Evolutionary conservation across 1,284 basidiomycete species (phyloP).

Genomic region (Cutaneotrichosporon cavernicola): DNA sequence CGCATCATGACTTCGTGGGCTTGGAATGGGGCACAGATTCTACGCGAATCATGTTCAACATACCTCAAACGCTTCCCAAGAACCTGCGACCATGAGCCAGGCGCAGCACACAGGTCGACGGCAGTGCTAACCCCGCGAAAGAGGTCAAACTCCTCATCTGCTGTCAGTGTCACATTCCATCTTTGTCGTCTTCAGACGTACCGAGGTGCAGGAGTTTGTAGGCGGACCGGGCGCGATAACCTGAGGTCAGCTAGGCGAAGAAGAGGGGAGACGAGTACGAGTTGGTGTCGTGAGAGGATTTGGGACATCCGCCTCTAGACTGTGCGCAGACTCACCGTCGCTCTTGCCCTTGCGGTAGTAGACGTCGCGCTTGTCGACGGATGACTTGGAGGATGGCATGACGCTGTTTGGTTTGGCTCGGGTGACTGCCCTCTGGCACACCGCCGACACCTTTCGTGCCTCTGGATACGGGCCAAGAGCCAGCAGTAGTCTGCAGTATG

Average conservation of each 20-base stretch:
- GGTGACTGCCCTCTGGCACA: slow-evolving; percentile 5
- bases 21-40: background rate
- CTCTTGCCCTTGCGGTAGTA: slow-evolving; percentile 57
- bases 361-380: slow-evolving; percentile 57
- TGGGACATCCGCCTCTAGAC: background rate
- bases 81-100: slow-evolving; percentile 55
- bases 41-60: background rate
- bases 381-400: slow-evolving; percentile 49
- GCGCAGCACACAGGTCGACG: slow-evolving; percentile 62
- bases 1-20: background rate
- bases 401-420: background rate
- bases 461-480: background rate
- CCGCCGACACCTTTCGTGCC: background rate
- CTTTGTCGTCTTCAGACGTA: slow-evolving; percentile 1
- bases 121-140: slow-evolving; percentile 54
- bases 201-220: slow-evolving; percentile 56
- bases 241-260: slow-evolving; percentile 25
- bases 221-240: slow-evolving; percentile 60
- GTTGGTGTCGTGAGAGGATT: background rate
- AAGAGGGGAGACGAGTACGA: background rate
- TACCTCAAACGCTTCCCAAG: slow-evolving; percentile 50
- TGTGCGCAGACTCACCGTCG: slow-evolving; percentile 25
- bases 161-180: background rate
- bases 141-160: slow-evolving; percentile 59
- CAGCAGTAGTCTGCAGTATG: background rate